Conservation (phyloP, 116 monocot genomes). For the Zostera marina region DNA sequence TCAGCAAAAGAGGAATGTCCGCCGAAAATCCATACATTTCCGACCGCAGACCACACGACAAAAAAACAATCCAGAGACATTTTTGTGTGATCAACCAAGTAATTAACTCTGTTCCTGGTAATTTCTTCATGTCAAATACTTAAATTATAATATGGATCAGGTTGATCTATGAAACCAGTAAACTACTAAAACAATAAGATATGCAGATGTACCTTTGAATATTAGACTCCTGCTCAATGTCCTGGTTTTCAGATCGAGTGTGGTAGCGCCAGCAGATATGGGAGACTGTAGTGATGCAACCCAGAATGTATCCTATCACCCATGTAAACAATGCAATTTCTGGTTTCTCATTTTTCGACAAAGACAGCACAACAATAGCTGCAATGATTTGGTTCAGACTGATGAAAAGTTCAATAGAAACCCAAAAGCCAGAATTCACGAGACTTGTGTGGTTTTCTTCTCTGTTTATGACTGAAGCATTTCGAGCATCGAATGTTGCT, state of each 20-base stretch:
- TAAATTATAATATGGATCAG: neutral
- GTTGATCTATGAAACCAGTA: neutral
- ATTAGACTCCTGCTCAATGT: slow-evolving; percentile 21
- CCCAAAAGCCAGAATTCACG: slow-evolving; percentile 33
- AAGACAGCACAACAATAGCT: slow-evolving; percentile 32
- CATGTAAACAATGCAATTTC: neutral
- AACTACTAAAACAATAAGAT: neutral
- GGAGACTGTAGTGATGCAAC: slow-evolving; percentile 39
- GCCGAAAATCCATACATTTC: slow-evolving; percentile 71
- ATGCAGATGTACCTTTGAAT: slow-evolving; percentile 16
- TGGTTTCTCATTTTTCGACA: slow-evolving; percentile 48
- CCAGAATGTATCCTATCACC: slow-evolving; percentile 17
- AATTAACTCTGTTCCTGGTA: slow-evolving; percentile 21
- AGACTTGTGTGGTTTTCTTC: slow-evolving; percentile 46
- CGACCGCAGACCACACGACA: slow-evolving; percentile 64
- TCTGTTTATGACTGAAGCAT: slow-evolving; percentile 14
- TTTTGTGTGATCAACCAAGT: slow-evolving; percentile 45
- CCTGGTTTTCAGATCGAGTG: slow-evolving; percentile 23
- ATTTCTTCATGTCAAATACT: neutral
- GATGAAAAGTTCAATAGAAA: slow-evolving; percentile 37
- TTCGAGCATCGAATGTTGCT: slow-evolving; percentile 9
- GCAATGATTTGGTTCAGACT: slow-evolving; percentile 45
- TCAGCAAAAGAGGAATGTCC: slow-evolving; percentile 37
- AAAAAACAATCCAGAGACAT: slow-evolving; percentile 70
- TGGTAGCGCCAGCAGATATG: slow-evolving; percentile 52